These are phyloP conservation scores for Nannizziopsis arthrosporioides DNA, from an alignment of 2,329 filamentous ascomycete genomes.

Conservation along the genomic window DNA sequence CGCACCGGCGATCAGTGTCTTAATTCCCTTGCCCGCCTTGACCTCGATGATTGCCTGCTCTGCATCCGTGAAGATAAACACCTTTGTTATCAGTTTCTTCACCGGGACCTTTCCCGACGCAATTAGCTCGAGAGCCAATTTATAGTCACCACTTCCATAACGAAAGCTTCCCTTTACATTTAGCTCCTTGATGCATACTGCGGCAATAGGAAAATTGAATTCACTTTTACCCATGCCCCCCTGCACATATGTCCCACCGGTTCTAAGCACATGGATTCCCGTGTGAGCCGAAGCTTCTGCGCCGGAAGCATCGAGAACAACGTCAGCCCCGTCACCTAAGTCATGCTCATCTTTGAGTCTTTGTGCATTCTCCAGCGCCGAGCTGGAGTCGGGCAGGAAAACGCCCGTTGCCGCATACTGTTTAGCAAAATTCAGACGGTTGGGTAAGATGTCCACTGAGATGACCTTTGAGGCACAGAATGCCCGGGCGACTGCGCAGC, in stretches of 20 bases:
- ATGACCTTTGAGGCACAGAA: slow-evolving; percentile 79
- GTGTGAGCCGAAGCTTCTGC: slow-evolving; percentile 69
- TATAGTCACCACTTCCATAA: slow-evolving; percentile 80
- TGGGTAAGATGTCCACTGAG: slow-evolving; percentile 74
- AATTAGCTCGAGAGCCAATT: slow-evolving; percentile 67
- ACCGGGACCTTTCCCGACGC: slow-evolving; percentile 56
- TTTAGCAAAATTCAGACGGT: slow-evolving; percentile 65
- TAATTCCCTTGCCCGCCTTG: slow-evolving; percentile 59
- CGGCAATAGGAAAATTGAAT: slow-evolving; percentile 85
- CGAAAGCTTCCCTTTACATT: slow-evolving; percentile 80
- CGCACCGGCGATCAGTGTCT: slow-evolving; percentile 36
- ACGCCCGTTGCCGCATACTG: slow-evolving; percentile 47
- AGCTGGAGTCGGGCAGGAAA: slow-evolving; percentile 50
- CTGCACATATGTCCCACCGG: slow-evolving; percentile 68
- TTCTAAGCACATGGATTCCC: slow-evolving; percentile 56
- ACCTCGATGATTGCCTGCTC: slow-evolving; percentile 81
- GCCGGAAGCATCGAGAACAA: slow-evolving; percentile 68
- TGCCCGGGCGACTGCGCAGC: slow-evolving; percentile 70
- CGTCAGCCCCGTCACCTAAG: slow-evolving; percentile 57
- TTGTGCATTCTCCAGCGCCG: slow-evolving; percentile 61
- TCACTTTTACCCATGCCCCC: slow-evolving; percentile 82
- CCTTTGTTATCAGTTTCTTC: slow-evolving; percentile 67
- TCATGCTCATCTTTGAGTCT: slow-evolving; percentile 53
- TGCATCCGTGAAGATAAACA: slow-evolving; percentile 68
- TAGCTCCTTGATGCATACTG: slow-evolving; percentile 78